Conservation (phyloP, 1,139 yeast species). For the Pichia sp. region DNA sequence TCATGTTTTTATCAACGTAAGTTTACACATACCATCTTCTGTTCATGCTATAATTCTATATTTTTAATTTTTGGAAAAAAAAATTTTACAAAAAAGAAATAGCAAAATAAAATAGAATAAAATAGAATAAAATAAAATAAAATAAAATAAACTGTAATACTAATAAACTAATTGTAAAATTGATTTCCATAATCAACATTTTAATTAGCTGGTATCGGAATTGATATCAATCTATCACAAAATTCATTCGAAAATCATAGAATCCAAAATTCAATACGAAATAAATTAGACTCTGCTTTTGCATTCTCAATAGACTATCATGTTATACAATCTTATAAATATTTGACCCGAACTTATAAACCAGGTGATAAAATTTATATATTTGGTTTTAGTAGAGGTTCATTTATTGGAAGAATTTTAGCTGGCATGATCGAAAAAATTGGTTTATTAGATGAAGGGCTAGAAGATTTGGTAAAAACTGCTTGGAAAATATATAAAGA, state of each 20-base stretch:
- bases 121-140: too few species aligned
- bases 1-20: constrained; percentile 59
- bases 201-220: constrained; percentile 49
- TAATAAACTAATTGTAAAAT: too few species aligned
- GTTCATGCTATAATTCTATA: too few species aligned
- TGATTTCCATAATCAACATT: too few species aligned
- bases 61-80: too few species aligned
- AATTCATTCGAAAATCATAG: constrained; percentile 13
- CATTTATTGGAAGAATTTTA: constrained; percentile 55
- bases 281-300: constrained; percentile 41
- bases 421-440: constrained; percentile 60
- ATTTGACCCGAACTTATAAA: constrained; percentile 41
- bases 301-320: constrained; percentile 51
- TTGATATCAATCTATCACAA: constrained; percentile 38
- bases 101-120: too few species aligned
- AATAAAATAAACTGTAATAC: too few species aligned
- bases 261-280: not conserved
- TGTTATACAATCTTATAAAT: constrained; percentile 50
- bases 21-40: too few species aligned
- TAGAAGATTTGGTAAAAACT: constrained; percentile 46
- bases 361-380: constrained; percentile 46
- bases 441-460: constrained; percentile 48
- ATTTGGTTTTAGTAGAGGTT: constrained; percentile 62
- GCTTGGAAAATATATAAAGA: constrained; percentile 58
- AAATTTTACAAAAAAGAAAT: too few species aligned